Conservation (phyloP, 495 filamentous ascomycete genomes). For the Achaetomiella virescens region DNA sequence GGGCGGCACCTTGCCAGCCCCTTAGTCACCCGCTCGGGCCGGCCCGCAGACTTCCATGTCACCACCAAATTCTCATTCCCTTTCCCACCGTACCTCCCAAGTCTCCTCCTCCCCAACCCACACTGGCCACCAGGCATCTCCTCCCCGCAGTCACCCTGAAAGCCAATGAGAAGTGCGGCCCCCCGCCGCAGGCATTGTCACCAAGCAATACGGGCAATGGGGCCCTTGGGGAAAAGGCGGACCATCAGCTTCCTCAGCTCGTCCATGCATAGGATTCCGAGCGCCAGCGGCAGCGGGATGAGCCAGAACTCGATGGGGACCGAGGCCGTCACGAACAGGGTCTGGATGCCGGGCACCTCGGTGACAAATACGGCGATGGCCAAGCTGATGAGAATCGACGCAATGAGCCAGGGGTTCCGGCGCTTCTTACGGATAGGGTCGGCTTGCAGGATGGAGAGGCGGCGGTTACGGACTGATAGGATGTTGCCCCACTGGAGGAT, state of each 20-base stretch:
- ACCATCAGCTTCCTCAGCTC: constrained; percentile 39
- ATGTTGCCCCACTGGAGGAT: constrained; percentile 50
- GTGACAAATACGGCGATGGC: constrained; percentile 49
- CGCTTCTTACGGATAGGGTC: constrained; percentile 44
- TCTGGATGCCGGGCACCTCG: constrained; percentile 44
- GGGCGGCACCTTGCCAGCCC: too few species aligned
- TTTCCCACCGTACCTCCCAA: too few species aligned
- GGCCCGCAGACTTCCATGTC: too few species aligned
- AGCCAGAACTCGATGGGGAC: constrained; percentile 49
- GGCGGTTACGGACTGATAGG: constrained; percentile 44
- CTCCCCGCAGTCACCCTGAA: background rate
- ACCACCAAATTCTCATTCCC: too few species aligned
- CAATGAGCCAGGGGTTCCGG: constrained; percentile 46
- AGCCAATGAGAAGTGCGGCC: background rate
- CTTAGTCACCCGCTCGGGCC: too few species aligned
- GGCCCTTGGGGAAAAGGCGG: constrained; percentile 24
- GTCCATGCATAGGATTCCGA: constrained; percentile 46
- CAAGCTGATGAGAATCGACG: constrained; percentile 38
- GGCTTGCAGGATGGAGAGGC: constrained; percentile 45
- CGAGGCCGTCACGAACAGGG: constrained; percentile 41
- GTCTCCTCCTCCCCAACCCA: too few species aligned
- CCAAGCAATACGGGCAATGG: background rate
- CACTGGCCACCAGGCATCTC: too few species aligned
- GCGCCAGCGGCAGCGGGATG: constrained; percentile 43
- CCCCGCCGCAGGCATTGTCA: background rate